Percentiles rank a stretch among this genome's conserved stretches.
Conservation (phyloP, 805 yeast species). For the Cyberlindnera galapagoensis region DNA sequence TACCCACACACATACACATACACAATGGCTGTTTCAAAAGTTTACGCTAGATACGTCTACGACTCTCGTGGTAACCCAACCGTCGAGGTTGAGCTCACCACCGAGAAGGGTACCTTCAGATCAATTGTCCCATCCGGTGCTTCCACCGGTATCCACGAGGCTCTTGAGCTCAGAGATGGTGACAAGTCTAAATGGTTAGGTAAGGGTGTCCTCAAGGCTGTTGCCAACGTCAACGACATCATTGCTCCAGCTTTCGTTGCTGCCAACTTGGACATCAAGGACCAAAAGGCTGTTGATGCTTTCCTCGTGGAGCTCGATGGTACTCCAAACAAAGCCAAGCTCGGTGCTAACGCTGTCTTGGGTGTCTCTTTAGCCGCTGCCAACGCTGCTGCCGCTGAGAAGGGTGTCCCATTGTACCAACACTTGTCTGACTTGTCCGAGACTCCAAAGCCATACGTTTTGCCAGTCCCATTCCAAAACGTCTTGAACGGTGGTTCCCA, state of each 20-base stretch:
- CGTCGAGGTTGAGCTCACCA: conserved; percentile 94
- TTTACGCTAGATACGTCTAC: conserved; percentile 94
- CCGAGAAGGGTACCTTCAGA: conserved; percentile 91
- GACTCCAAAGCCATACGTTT: conserved; percentile 76
- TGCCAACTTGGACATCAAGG: conserved; percentile 74
- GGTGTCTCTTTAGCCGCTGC: conserved; percentile 98
- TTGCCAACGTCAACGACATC: conserved; percentile 88
- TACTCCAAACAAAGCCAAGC: conserved; percentile 93
- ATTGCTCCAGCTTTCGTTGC: conserved; percentile 91
- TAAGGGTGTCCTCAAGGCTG: conserved; percentile 97
- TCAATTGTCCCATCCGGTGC: conserved; percentile 99
- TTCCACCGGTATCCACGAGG: conserved; percentile 98
- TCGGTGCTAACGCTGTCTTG: conserved; percentile 97
- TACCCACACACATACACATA: conserved; percentile 5
- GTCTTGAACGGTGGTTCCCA: conserved; percentile 99
- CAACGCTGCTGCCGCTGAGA: conserved; percentile 97
- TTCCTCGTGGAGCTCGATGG: conserved; percentile 88
- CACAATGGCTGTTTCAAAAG: conserved; percentile 77
- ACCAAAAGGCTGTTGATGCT: conserved; percentile 83
- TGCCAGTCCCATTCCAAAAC: conserved; percentile 99
- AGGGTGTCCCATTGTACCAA: conserved; percentile 86
- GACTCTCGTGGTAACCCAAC: conserved; percentile 99
- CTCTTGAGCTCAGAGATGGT: conserved; percentile 96
- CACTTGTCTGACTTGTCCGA: conserved; percentile 77
- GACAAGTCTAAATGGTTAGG: conserved; percentile 98